Percentiles rank a stretch among this genome's conserved stretches.
These are phyloP conservation scores for Leccinum subrobustum DNA, from an alignment of 1,284 basidiomycete species.

Conservation along the genomic window DNA sequence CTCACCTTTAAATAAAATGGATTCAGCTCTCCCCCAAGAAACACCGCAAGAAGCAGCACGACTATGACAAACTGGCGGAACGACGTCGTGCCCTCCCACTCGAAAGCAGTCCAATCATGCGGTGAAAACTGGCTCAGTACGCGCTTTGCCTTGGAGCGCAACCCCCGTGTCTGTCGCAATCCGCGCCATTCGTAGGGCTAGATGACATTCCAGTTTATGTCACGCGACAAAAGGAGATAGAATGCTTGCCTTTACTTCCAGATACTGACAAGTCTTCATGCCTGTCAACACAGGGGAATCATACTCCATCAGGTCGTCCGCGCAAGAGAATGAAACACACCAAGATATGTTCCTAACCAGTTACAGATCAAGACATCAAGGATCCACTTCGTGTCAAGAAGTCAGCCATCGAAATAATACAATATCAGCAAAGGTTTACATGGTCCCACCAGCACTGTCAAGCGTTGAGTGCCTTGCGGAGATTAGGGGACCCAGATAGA, in stretches of 20 bases:
- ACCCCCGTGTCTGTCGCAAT: conserved; percentile 69
- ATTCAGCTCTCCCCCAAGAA: conserved; percentile 79
- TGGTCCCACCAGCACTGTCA: conserved; percentile 86
- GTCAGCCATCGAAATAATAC: conserved; percentile 10
- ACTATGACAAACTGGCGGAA: conserved; percentile 75
- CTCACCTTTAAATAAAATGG: conserved; percentile 80
- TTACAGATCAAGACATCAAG: conserved; percentile 84
- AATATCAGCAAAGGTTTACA: conserved; percentile 41
- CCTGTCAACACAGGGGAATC: conserved; percentile 40
- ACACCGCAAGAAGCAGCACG: conserved; percentile 72
- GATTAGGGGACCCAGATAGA: conserved; percentile 19
- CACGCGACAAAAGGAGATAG: neutral
- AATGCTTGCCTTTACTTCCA: conserved; percentile 68
- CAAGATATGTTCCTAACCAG: conserved; percentile 81
- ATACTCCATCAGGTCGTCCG: conserved; percentile 6
- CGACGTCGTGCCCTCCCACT: conserved; percentile 80
- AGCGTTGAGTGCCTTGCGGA: conserved; percentile 17
- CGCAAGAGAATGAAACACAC: conserved; percentile 35
- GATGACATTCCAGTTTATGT: neutral
- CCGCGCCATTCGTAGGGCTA: conserved; percentile 84
- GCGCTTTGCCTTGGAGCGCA: conserved; percentile 73
- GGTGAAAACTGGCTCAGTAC: conserved; percentile 82
- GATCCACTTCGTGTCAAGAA: conserved; percentile 58
- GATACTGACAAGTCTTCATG: conserved; percentile 82
- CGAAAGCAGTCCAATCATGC: conserved; percentile 83